Percentiles rank a stretch among this genome's conserved stretches.
Conservation (phyloP, 371 early-diverging fungal genomes). For the Mortierella sp. region DNA sequence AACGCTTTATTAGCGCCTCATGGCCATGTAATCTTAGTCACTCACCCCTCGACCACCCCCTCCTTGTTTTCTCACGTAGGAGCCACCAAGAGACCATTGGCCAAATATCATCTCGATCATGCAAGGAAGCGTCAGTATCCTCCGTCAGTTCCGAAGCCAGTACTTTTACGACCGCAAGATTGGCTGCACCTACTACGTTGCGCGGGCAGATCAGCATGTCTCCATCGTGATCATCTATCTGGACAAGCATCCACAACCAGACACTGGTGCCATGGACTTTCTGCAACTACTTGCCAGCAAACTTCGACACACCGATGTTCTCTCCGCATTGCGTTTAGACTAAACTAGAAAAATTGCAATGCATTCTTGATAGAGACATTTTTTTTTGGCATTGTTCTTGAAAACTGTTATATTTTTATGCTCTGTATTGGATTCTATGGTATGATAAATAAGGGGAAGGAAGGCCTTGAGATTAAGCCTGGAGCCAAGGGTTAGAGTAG, state of each 20-base stretch:
- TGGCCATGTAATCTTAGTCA: neutral
- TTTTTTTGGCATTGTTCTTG: too few relatives aligned
- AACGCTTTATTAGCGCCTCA: too few relatives aligned
- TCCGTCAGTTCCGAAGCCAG: slow-evolving; percentile 58
- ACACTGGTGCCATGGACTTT: slow-evolving; percentile 67
- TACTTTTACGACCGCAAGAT: slow-evolving; percentile 71
- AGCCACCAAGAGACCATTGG: slow-evolving; percentile 70
- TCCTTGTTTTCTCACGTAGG: slow-evolving; percentile 39
- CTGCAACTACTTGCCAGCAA: slow-evolving; percentile 58
- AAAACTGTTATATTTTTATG: too few relatives aligned
- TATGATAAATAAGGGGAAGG: neutral
- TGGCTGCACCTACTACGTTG: slow-evolving; percentile 70
- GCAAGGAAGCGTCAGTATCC: slow-evolving; percentile 64
- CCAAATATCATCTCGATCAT: slow-evolving; percentile 77
- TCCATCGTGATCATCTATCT: slow-evolving; percentile 70
- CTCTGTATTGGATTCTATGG: too few relatives aligned
- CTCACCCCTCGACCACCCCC: neutral
- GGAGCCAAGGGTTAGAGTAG: slow-evolving; percentile 47
- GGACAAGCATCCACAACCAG: slow-evolving; percentile 67
- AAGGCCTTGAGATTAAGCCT: slow-evolving; percentile 12
- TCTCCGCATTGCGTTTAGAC: slow-evolving; percentile 34
- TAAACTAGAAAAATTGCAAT: slow-evolving; percentile 3
- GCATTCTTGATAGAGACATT: too few relatives aligned
- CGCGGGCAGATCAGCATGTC: slow-evolving; percentile 70
- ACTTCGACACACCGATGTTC: slow-evolving; percentile 46